These are phyloP conservation scores for Mortierella sp. DNA, from an alignment of 371 early-diverging fungal genomes.

Conservation along the genomic window DNA sequence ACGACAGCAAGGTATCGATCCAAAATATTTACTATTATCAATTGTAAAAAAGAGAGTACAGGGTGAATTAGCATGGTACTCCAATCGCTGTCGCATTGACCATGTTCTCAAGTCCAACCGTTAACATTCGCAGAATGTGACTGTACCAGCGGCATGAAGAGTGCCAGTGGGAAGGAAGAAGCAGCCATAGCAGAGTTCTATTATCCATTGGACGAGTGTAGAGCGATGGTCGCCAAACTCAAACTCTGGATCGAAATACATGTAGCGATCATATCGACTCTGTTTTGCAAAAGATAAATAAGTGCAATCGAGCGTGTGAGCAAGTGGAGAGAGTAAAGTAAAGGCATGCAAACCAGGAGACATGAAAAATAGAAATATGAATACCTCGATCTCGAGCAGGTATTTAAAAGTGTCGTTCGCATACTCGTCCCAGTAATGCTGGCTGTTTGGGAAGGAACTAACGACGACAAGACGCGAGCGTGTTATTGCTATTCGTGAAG, in stretches of 20 bases:
- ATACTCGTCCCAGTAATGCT: constrained; percentile 48
- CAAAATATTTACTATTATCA: constrained; percentile 34
- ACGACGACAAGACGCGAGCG: constrained; percentile 26
- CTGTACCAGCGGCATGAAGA: constrained; percentile 36
- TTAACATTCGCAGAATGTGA: not conserved
- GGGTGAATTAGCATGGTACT: not conserved
- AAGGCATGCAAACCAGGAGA: not conserved
- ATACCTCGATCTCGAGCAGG: constrained; percentile 49
- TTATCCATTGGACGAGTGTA: constrained; percentile 29
- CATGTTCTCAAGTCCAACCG: not conserved
- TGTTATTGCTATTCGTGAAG: constrained; percentile 10
- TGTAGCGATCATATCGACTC: constrained; percentile 45
- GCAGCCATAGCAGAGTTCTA: constrained; percentile 31
- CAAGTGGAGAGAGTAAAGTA: too few relatives aligned
- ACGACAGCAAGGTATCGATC: constrained; percentile 36
- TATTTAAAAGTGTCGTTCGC: constrained; percentile 41
- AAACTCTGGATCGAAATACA: constrained; percentile 22
- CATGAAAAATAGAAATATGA: too few relatives aligned
- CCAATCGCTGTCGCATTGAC: not conserved
- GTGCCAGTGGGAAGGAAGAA: constrained; percentile 19
- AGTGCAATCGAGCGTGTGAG: not conserved
- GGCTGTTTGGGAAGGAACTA: constrained; percentile 32
- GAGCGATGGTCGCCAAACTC: constrained; percentile 17
- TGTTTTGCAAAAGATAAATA: not conserved
- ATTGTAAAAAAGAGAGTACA: not conserved